Evolutionary conservation across 352 stramenopile genomes (phyloP), one percentile per base, ranked within the genome.

Genomic region (Saprolegnia parasitica): DNA sequence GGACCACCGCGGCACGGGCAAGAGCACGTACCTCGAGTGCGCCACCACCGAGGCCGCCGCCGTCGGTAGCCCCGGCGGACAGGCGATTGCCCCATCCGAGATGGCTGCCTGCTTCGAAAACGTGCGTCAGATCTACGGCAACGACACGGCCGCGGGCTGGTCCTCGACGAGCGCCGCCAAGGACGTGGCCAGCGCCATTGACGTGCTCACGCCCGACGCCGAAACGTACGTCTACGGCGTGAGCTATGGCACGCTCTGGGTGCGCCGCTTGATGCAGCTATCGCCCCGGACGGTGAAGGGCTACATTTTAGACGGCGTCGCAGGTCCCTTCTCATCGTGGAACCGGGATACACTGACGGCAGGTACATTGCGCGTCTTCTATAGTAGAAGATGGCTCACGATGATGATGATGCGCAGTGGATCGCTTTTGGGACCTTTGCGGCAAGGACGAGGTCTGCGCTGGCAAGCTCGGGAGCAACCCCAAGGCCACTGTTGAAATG

Each of bases 1-100:
- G 67, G 77, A 86, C 39, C 75, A 83, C 24, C 78, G 78, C 11
- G 79, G 79, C 39, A 82, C 73, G 11, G 78, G 79, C n/a, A 75
- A 76, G 2, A 83, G 73, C 64, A 81, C 71, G 4, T 21, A 72
- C 13, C 45, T 86, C 5, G 72, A 82, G 47, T 87, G 79, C 40
- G 75, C 78, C 4, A 72, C 76, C n/a, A 67, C 75, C 0, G 78
- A 83, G 29, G 67, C 58, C 10, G 73, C 60, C 4, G 79, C 64
- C 11, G 72, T 50, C 3, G 79, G 76, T 0, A 83, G 75, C 21
- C 68, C 72, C 0, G 63, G 37, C 8, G 74, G 74, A 4, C 58
- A 16, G 10, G 39, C 21, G 20, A 68, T 86, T 42, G 40, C 67
- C 0, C 18, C 66, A 1, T 49, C 52, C 0, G 76, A 84, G 42